These are phyloP conservation scores for Epichloe typhina DNA, from an alignment of 2,329 filamentous ascomycete genomes.

Conservation along the genomic window DNA sequence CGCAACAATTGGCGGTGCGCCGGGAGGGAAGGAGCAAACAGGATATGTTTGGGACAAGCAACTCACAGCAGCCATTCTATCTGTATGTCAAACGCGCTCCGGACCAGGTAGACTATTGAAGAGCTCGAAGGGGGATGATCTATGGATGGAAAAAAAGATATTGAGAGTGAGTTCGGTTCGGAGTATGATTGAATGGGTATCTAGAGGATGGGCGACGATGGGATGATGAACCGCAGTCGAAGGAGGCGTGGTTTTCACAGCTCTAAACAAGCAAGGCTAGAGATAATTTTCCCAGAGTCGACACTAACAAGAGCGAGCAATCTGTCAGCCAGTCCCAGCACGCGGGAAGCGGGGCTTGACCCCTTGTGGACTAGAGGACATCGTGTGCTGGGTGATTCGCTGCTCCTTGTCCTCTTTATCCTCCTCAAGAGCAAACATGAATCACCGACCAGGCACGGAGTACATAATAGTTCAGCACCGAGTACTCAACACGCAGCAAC, in stretches of 20 bases:
- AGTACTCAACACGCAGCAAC: too few relatives aligned
- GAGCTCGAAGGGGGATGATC: constrained; percentile 1
- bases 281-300: constrained; percentile 18
- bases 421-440: too few relatives aligned
- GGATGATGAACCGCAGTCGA: constrained; percentile 15
- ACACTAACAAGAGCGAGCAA: constrained; percentile 9
- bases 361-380: not conserved
- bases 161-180: constrained; percentile 9
- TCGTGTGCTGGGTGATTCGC: not conserved
- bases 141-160: not conserved
- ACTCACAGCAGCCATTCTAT: constrained; percentile 33
- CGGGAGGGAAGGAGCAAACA: constrained; percentile 5
- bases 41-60: constrained; percentile 4
- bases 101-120: constrained; percentile 4
- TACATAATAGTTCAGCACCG: too few relatives aligned
- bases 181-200: constrained; percentile 17
- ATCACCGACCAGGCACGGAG: too few relatives aligned
- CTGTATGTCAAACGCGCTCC: constrained; percentile 15
- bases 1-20: constrained; percentile 2
- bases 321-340: not conserved
- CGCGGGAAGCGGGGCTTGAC: not conserved
- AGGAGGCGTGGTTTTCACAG: constrained; percentile 20
- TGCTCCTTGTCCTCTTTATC: too few relatives aligned
- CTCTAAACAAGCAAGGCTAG: constrained; percentile 18
- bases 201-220: constrained; percentile 17